Conservation (phyloP, 2,329 filamentous ascomycete genomes). For the Penicillium vulpinum region DNA sequence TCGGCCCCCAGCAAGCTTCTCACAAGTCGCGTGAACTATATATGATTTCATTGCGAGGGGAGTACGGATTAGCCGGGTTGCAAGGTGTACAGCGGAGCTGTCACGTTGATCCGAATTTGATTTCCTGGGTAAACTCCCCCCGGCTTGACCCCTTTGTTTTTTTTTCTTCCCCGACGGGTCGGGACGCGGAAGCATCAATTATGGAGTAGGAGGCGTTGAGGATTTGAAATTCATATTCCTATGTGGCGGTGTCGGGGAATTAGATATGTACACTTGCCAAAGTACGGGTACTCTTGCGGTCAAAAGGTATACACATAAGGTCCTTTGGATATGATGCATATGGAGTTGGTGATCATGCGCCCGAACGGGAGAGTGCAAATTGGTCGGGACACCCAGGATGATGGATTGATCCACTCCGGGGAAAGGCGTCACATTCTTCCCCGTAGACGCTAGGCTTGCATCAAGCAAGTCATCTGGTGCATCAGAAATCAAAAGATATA, state of each 20-base stretch:
- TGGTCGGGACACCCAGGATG: slow-evolving; percentile 6
- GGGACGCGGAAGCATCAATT: slow-evolving; percentile 10
- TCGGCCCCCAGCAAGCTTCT: slow-evolving; percentile 8
- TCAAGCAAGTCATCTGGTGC: slow-evolving; percentile 9
- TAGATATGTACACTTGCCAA: background rate
- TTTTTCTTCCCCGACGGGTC: slow-evolving; percentile 15
- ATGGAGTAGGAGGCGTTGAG: slow-evolving; percentile 1
- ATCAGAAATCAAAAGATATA: background rate
- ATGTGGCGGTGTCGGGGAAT: background rate
- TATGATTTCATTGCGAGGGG: background rate
- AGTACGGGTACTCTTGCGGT: slow-evolving; percentile 1
- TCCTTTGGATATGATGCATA: slow-evolving; percentile 3
- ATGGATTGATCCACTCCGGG: slow-evolving; percentile 19
- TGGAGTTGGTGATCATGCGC: background rate
- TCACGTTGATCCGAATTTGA: slow-evolving; percentile 8
- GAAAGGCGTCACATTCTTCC: slow-evolving; percentile 7
- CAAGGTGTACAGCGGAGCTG: slow-evolving; percentile 10
- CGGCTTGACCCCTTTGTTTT: background rate
- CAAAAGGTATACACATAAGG: background rate
- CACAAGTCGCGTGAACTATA: background rate
- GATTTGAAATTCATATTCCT: background rate
- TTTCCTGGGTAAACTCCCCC: background rate
- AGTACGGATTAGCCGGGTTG: background rate
- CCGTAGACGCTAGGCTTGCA: slow-evolving; percentile 5
- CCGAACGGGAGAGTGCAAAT: background rate